Evolutionary conservation across 345 rosid genomes (phyloP).

Genomic region (Rhodamnia argentea): DNA sequence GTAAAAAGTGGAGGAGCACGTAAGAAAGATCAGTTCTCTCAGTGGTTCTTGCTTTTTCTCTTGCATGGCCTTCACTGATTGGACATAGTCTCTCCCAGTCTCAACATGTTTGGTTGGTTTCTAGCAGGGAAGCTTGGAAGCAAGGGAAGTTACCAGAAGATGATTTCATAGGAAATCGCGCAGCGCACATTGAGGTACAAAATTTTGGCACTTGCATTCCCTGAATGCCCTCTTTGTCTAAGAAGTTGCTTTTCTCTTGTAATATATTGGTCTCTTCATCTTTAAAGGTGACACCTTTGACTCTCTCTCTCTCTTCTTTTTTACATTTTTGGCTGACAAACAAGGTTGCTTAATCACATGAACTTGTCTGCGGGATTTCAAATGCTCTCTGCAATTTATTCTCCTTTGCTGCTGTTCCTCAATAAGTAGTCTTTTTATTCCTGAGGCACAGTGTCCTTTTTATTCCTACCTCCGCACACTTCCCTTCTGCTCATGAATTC

Average conservation of each 20-base stretch:
- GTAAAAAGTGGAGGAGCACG: conserved; percentile 8
- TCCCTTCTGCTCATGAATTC: conserved; percentile 2
- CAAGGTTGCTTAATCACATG: background rate
- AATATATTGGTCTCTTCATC: background rate
- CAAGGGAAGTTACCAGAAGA: conserved; percentile 43
- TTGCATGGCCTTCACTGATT: conserved; percentile 39
- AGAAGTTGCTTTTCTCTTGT: background rate
- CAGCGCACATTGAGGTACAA: conserved; percentile 59
- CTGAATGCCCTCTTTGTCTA: background rate
- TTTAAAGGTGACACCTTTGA: background rate
- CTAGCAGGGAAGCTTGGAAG: conserved; percentile 81
- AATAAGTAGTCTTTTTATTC: conserved; percentile 14
- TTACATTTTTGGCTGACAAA: background rate
- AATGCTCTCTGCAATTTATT: background rate
- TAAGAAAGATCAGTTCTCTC: conserved; percentile 23
- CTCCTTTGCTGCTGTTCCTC: background rate
- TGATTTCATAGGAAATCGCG: conserved; percentile 47
- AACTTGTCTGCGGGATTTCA: background rate
- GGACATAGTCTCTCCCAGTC: conserved; percentile 17
- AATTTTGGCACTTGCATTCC: background rate
- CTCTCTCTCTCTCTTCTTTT: background rate
- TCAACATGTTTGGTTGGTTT: conserved; percentile 17
- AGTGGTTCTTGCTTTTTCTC: conserved; percentile 8
- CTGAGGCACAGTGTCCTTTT: conserved; percentile 32
- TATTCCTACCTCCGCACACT: conserved; percentile 15